A percentile compares a stretch with the other conserved stretches of the same genome.
phyloP scores from a whole-genome alignment of 805 yeast genomes.

The Metschnikowia anglica region DNA sequence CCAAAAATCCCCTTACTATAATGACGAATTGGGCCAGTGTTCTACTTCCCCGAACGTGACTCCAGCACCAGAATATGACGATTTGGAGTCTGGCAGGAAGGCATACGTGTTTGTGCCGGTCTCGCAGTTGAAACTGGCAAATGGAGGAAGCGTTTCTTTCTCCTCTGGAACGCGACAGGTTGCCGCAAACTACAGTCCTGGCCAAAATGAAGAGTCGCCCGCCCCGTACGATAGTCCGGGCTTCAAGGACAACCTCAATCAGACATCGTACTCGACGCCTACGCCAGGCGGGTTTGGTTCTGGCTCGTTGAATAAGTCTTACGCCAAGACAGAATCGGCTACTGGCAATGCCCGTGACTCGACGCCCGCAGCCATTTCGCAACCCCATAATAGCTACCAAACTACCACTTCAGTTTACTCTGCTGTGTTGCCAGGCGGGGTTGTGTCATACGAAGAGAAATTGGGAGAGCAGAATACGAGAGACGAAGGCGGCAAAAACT shows the following conservation, averaged over 20 bases:
- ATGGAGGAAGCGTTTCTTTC: conserved; percentile 14
- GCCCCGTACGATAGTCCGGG: conserved; percentile 9
- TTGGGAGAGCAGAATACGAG: conserved; percentile 6
- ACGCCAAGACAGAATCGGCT: conserved; percentile 3
- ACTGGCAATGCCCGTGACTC: conserved; percentile 8
- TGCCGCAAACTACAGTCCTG: conserved; percentile 15
- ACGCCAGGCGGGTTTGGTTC: conserved; percentile 5
- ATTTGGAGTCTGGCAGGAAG: conserved; percentile 32
- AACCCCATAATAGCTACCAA: conserved; percentile 23
- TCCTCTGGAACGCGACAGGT: conserved; percentile 20
- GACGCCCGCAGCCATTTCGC: conserved; percentile 6
- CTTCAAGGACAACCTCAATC: conserved; percentile 2
- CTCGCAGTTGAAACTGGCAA: conserved; percentile 40
- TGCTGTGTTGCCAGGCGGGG: conserved; percentile 39
- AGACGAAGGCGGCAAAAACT: conserved; percentile 4
- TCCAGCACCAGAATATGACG: conserved; percentile 41
- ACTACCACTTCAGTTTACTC: conserved; percentile 37
- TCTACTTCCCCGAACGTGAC: conserved; percentile 41
- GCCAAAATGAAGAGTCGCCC: conserved; percentile 13
- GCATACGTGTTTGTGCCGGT: conserved; percentile 47
- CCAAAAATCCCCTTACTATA: conserved; percentile 66
- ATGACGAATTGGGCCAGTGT: conserved; percentile 82
- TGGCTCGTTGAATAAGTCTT: conserved; percentile 6
- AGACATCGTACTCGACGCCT: conserved; percentile 9
- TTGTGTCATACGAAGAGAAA: conserved; percentile 33